Evolutionary conservation across 108 stramenopile genomes (phyloP).

Genomic region (Nitzschia sp.): DNA sequence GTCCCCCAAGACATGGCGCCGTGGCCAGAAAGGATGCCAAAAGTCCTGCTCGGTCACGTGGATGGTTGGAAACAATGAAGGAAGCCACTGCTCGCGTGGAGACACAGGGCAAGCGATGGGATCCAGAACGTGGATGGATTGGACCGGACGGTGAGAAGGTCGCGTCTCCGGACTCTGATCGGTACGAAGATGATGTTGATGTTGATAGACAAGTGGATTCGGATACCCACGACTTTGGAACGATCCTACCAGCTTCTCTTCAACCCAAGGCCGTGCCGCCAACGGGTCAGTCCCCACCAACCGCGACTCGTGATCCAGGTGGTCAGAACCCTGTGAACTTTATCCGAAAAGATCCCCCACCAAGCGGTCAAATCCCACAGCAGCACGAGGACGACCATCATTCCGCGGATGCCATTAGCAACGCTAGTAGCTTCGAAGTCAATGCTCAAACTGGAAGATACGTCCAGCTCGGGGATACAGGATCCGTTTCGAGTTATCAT

Average conservation of each 20-base stretch:
- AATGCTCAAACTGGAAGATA: conserved; percentile 18
- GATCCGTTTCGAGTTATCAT: conserved; percentile 44
- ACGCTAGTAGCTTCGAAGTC: neutral
- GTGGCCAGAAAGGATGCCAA: conserved; percentile 6
- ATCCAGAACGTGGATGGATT: conserved; percentile 69
- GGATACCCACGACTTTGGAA: conserved; percentile 38
- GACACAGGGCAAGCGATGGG: conserved; percentile 49
- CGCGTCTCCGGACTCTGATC: neutral
- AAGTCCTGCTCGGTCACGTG: conserved; percentile 25
- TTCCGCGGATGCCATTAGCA: conserved; percentile 8
- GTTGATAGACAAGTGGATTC: conserved; percentile 12
- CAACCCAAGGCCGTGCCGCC: neutral
- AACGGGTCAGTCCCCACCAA: neutral
- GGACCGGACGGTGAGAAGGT: conserved; percentile 27
- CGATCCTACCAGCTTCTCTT: neutral
- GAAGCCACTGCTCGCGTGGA: conserved; percentile 49
- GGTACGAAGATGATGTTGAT: conserved; percentile 9
- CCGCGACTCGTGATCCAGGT: conserved; percentile 5
- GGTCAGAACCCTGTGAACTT: neutral
- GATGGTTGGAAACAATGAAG: conserved; percentile 80
- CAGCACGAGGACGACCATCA: neutral
- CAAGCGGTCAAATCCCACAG: conserved; percentile 2
- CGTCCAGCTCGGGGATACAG: conserved; percentile 47
- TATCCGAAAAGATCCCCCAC: conserved; percentile 6
- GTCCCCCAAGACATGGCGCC: conserved; percentile 15